phyloP scores from a whole-genome alignment of 1,284 basidiomycete genomes.

The Taiwanofungus camphoratus region DNA sequence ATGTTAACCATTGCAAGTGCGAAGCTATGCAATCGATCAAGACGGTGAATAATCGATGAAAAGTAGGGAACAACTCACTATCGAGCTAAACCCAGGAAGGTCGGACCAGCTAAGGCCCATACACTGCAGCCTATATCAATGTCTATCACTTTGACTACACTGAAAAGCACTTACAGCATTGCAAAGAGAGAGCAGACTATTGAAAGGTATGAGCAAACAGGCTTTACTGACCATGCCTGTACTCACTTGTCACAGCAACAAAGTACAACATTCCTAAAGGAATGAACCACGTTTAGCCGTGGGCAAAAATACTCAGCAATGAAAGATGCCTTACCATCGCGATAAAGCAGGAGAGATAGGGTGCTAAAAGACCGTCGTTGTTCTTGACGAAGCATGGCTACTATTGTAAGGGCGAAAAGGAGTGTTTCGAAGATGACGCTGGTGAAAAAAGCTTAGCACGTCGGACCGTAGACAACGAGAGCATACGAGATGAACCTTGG shows the following conservation, averaged over 20 bases:
- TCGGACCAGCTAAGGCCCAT: slow-evolving; percentile 28
- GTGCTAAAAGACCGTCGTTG: slow-evolving; percentile 21
- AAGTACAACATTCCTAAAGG: slow-evolving; percentile 27
- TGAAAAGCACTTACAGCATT: slow-evolving; percentile 17
- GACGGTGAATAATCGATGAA: background rate
- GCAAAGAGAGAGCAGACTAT: slow-evolving; percentile 28
- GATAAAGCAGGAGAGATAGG: slow-evolving; percentile 26
- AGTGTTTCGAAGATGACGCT: slow-evolving; percentile 28
- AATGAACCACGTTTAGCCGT: background rate
- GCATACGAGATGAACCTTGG: slow-evolving; percentile 19
- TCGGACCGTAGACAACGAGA: background rate
- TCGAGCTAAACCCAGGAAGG: slow-evolving; percentile 27
- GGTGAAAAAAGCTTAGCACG: background rate
- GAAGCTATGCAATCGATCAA: slow-evolving; percentile 16
- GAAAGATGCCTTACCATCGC: slow-evolving; percentile 21
- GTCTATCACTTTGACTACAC: background rate
- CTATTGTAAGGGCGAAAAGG: slow-evolving; percentile 25
- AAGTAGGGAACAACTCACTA: slow-evolving; percentile 19
- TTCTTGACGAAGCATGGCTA: slow-evolving; percentile 22
- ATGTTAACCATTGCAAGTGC: slow-evolving; percentile 29
- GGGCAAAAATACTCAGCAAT: background rate
- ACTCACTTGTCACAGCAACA: slow-evolving; percentile 24
- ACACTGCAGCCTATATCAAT: slow-evolving; percentile 13
- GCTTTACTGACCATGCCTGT: background rate
- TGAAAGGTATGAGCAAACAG: background rate